Percentiles rank a stretch among this genome's conserved stretches.
Conservation (phyloP, 1,139 yeast genomes). For the Geotrichum europaeum region DNA sequence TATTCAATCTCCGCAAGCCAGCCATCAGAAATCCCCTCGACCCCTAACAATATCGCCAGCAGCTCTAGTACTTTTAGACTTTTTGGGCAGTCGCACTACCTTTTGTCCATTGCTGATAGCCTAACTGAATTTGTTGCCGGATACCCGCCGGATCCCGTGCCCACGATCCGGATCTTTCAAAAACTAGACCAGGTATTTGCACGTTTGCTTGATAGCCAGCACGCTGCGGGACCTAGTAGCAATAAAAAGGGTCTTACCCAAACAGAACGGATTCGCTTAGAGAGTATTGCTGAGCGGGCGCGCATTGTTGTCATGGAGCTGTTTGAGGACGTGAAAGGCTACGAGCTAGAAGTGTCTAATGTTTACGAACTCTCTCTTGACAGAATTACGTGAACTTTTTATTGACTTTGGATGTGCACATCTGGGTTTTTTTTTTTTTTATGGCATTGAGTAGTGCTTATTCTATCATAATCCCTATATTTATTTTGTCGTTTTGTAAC, state of each 20-base stretch:
- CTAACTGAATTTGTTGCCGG: constrained; percentile 47
- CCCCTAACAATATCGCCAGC: background rate
- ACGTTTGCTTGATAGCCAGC: constrained; percentile 18
- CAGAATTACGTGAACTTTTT: constrained; percentile 9
- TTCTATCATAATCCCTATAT: background rate
- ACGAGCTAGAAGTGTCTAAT: constrained; percentile 20
- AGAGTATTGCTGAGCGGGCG: constrained; percentile 29
- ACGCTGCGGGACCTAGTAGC: background rate
- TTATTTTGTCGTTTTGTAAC: background rate
- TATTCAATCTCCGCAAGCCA: constrained; percentile 38
- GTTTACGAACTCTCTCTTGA: constrained; percentile 20
- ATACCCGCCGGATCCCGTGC: constrained; percentile 14
- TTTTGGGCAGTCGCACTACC: constrained; percentile 56
- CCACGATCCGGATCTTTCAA: constrained; percentile 11
- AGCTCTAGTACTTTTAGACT: constrained; percentile 17
- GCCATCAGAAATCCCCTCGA: constrained; percentile 4
- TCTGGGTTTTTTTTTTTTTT: background rate
- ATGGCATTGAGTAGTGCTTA: background rate
- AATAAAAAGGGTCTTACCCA: constrained; percentile 14
- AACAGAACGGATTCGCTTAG: constrained; percentile 29
- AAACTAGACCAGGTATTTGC: constrained; percentile 27
- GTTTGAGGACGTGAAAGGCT: constrained; percentile 18
- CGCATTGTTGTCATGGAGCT: constrained; percentile 19
- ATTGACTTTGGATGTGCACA: background rate
- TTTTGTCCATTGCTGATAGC: constrained; percentile 59